phyloP scores from a whole-genome alignment of 345 rosid species.

The Angophora floribunda region DNA sequence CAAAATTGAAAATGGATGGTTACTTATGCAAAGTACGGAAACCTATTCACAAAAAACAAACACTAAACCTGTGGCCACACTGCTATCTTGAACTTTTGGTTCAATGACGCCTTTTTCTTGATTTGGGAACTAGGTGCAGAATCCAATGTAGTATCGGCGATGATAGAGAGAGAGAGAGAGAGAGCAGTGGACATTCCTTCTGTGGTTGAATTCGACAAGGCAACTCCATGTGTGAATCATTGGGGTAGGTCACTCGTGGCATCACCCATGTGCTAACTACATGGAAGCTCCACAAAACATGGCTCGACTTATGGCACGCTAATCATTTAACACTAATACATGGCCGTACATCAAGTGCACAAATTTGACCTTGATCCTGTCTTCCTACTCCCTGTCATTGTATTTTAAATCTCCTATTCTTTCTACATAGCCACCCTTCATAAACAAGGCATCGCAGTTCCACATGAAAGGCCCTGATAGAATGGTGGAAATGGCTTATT shows the following conservation, averaged over 20 bases:
- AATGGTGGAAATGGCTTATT: not conserved
- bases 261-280: slow-evolving; percentile 44
- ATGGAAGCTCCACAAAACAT: slow-evolving; percentile 29
- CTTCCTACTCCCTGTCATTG: not conserved
- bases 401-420: not conserved
- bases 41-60: not conserved
- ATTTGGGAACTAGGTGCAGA: not conserved
- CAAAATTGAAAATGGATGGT: not conserved
- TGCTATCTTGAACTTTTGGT: not conserved
- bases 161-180: not conserved
- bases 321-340: not conserved
- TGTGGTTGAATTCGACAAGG: not conserved
- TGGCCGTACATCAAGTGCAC: not conserved
- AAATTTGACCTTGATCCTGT: slow-evolving; percentile 8
- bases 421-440: not conserved
- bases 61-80: not conserved
- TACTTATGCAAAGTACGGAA: not conserved
- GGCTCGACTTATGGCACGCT: slow-evolving; percentile 20
- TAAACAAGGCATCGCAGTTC: slow-evolving; percentile 4
- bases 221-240: not conserved
- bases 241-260: not conserved
- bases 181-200: not conserved
- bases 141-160: not conserved
- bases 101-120: not conserved
- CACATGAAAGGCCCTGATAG: not conserved